Evolutionary conservation across 2,329 filamentous ascomycete genomes (phyloP), one percentile per base, ranked within the genome.

Genomic region (Xylariaceae sp.): DNA sequence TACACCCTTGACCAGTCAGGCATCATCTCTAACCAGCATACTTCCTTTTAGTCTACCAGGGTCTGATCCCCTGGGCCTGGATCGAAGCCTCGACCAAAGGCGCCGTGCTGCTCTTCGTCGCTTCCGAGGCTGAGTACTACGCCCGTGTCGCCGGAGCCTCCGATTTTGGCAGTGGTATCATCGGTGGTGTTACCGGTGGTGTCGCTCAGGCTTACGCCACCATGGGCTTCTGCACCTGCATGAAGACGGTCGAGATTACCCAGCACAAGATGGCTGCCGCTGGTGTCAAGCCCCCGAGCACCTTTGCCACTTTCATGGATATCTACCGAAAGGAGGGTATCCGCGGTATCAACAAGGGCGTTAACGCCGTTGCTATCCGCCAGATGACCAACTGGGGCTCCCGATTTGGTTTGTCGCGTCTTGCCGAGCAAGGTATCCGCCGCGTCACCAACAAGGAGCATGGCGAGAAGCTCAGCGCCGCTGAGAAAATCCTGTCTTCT

Each of bases 171-270:
- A 84, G 86, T 63, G 94, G 94, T 70, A 97, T 99, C 76, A 71
- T 80, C 31, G 94, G 94, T 67, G 94, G 94, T 74, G 90, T 99
- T 80, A 82, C 86, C 18, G 94, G 94, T 71, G 94, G 94, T 81
- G 86, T 99, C 54, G 94, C 93, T 43, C 94, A 99, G 78, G 94
- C 94, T 55, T 99, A 99, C 73, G 94, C 94, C 61, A 99, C 94
- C 72, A 99, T 99, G 93, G 94, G 94, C 63, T 99, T 99, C 86
- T 99, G 94, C 78, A 99, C 94, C 57, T 99, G 94, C 84, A 99
- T 99, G 94, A 99, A 99, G 86, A 99, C 94, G 59, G 94, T 97
- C 62, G 94, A 99, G 76, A 99, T 99, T 76, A 99, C 94, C 69
- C 95, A 97, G 78, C 88, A 94, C 81, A 97, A 97, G 83, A 80